phyloP scores from a whole-genome alignment of 2,329 filamentous ascomycete species.

The Trematosphaeria pertusa region DNA sequence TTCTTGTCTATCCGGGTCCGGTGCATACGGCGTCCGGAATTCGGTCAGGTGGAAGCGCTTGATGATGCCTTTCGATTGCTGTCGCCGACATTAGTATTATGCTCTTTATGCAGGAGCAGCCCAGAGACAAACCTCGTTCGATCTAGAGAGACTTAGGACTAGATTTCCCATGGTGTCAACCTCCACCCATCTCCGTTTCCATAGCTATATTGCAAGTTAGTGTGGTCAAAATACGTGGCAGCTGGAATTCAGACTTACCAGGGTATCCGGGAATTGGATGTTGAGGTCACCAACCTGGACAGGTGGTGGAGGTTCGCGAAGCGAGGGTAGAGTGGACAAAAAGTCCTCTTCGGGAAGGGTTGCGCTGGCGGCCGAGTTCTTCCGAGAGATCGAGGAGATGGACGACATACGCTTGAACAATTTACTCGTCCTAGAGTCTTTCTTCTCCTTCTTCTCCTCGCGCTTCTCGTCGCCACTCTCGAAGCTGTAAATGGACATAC shows the following conservation, averaged over 20 bases:
- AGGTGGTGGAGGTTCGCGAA: slow-evolving; percentile 58
- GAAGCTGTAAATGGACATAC: slow-evolving; percentile 30
- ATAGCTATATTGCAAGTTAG: slow-evolving; percentile 61
- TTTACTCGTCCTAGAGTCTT: slow-evolving; percentile 64
- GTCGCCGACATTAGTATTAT: not conserved
- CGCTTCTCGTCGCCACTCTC: slow-evolving; percentile 49
- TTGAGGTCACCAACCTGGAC: slow-evolving; percentile 88
- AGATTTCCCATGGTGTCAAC: slow-evolving; percentile 85
- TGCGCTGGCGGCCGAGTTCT: slow-evolving; percentile 52
- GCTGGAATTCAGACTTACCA: no score
- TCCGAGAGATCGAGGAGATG: slow-evolving; percentile 61
- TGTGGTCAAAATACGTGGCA: no score
- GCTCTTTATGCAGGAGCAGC: no score
- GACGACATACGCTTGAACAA: slow-evolving; percentile 73
- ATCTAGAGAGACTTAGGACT: slow-evolving; percentile 75
- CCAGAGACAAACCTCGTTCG: slow-evolving; percentile 59
- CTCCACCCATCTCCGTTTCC: slow-evolving; percentile 91
- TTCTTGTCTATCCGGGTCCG: slow-evolving; percentile 91
- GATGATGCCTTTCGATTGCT: slow-evolving; percentile 62
- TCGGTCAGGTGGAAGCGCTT: slow-evolving; percentile 88
- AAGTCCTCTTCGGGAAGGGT: slow-evolving; percentile 49
- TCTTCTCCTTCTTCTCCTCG: slow-evolving; percentile 58
- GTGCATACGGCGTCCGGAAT: slow-evolving; percentile 78
- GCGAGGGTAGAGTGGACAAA: slow-evolving; percentile 32
- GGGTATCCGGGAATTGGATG: slow-evolving; percentile 93